Percentiles rank a stretch among this genome's conserved stretches.
Evolutionary conservation across 2,329 filamentous ascomycete species (phyloP).

Genomic region (Monosporascus sp.): DNA sequence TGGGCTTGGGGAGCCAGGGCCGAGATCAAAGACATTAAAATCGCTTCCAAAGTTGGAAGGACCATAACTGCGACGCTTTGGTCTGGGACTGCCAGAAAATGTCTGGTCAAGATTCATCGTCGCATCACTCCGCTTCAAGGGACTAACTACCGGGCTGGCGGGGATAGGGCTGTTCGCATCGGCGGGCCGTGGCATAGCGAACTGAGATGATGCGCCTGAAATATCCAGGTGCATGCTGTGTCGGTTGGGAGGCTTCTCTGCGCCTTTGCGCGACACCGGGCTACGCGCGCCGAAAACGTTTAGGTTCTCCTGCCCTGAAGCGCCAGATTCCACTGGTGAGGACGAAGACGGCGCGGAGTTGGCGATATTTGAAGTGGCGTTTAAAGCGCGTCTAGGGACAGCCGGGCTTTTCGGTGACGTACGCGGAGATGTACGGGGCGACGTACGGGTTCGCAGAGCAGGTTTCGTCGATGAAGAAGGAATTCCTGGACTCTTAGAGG

Average conservation of each 20-base stretch:
- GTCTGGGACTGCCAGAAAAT: constrained; percentile 76
- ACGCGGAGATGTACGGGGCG: constrained; percentile 27
- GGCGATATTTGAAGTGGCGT: constrained; percentile 63
- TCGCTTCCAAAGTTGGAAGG: constrained; percentile 56
- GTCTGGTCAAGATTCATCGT: constrained; percentile 82
- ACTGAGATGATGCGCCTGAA: constrained; percentile 44
- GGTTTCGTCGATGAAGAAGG: constrained; percentile 47
- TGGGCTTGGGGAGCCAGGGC: constrained; percentile 36
- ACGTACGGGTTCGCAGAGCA: constrained; percentile 60
- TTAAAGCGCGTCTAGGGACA: constrained; percentile 66
- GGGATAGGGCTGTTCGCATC: constrained; percentile 42
- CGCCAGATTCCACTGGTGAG: constrained; percentile 34
- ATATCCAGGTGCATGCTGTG: constrained; percentile 56
- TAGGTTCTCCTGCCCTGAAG: constrained; percentile 41
- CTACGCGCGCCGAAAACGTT: constrained; percentile 28
- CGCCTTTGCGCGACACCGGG: constrained; percentile 37
- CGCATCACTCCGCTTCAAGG: constrained; percentile 86
- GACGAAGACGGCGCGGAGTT: constrained; percentile 57
- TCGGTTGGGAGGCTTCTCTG: constrained; percentile 44
- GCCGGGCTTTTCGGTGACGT: constrained; percentile 62
- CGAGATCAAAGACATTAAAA: constrained; percentile 73
- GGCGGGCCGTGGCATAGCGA: constrained; percentile 45
- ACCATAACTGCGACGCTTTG: constrained; percentile 86
- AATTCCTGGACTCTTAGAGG: constrained; percentile 40
- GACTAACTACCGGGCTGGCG: constrained; percentile 64